These are phyloP conservation scores for Decorospora gaudefroyi DNA, from an alignment of 2,329 filamentous ascomycete genomes.

Conservation along the genomic window DNA sequence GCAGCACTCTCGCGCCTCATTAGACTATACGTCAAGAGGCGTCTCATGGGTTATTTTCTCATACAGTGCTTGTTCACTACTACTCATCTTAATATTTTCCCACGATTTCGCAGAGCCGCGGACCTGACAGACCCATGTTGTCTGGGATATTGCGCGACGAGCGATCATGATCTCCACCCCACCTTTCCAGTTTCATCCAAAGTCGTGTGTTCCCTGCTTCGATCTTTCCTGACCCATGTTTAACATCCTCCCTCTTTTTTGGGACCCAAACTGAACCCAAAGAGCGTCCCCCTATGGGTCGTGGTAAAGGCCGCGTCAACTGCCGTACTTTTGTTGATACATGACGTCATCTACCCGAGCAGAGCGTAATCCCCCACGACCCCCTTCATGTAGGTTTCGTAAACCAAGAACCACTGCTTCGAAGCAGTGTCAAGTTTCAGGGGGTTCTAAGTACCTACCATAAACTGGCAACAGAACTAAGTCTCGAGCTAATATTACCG, in stretches of 20 bases:
- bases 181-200: slow-evolving; percentile 3
- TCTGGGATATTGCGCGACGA: neutral
- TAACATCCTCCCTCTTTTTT: slow-evolving; percentile 1
- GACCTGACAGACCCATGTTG: slow-evolving; percentile 1
- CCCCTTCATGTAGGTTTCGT: too few species aligned
- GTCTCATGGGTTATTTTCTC: neutral
- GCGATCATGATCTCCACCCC: slow-evolving; percentile 14
- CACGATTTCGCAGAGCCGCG: neutral
- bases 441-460: too few species aligned
- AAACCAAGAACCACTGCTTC: too few species aligned
- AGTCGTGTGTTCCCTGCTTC: slow-evolving; percentile 14
- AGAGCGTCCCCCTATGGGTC: neutral
- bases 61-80: too few species aligned
- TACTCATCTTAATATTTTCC: neutral
- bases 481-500: too few species aligned
- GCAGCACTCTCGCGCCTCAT: neutral
- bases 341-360: slow-evolving; percentile 8
- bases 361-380: too few species aligned
- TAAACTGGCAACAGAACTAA: too few species aligned
- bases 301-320: too few species aligned
- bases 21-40: neutral
- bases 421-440: too few species aligned
- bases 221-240: slow-evolving; percentile 6
- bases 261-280: neutral
- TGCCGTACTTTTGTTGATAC: neutral